A percentile compares a stretch with the other conserved stretches of the same genome.
Evolutionary conservation across 108 stramenopile genomes (phyloP).

Genomic region (Skeletonema grethae): DNA sequence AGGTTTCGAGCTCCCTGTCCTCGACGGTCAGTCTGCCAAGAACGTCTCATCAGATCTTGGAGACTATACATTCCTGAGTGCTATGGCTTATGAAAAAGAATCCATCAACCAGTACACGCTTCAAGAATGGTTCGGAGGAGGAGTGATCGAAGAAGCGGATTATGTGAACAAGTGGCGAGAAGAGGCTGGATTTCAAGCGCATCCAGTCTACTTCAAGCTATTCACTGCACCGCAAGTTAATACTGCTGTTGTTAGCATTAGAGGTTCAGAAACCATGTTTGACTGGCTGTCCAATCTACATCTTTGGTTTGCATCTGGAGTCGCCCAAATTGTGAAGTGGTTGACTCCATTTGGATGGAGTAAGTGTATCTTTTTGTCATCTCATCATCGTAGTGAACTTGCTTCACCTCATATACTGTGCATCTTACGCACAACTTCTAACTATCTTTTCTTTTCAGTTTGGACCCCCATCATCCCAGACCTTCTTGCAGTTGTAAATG

Average conservation of each 20-base stretch:
- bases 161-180: conserved; percentile 52
- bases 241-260: conserved; percentile 62
- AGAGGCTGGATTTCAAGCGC: conserved; percentile 14
- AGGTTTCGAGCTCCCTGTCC: conserved; percentile 36
- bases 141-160: conserved; percentile 51
- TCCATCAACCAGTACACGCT: conserved; percentile 37
- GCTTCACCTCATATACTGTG: background rate
- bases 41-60: conserved; percentile 33
- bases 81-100: conserved; percentile 44
- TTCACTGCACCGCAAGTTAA: conserved; percentile 41
- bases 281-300: conserved; percentile 77
- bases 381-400: background rate
- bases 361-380: conserved; percentile 6
- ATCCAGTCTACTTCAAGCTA: conserved; percentile 64
- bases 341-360: conserved; percentile 62
- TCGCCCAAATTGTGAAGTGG: conserved; percentile 66
- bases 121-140: conserved; percentile 69
- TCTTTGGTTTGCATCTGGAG: conserved; percentile 68
- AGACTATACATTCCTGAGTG: conserved; percentile 52
- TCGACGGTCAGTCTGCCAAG: conserved; percentile 4
- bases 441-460: conserved; percentile 4
- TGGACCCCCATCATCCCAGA: conserved; percentile 67
- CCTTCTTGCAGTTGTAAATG: conserved; percentile 48
- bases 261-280: conserved; percentile 73
- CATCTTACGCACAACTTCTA: background rate